A percentile compares a stretch with the other conserved stretches of the same genome.
These are phyloP conservation scores for Sugiyamaella boreocaroliniensis DNA, from an alignment of 805 yeast genomes.

Conservation along the genomic window DNA sequence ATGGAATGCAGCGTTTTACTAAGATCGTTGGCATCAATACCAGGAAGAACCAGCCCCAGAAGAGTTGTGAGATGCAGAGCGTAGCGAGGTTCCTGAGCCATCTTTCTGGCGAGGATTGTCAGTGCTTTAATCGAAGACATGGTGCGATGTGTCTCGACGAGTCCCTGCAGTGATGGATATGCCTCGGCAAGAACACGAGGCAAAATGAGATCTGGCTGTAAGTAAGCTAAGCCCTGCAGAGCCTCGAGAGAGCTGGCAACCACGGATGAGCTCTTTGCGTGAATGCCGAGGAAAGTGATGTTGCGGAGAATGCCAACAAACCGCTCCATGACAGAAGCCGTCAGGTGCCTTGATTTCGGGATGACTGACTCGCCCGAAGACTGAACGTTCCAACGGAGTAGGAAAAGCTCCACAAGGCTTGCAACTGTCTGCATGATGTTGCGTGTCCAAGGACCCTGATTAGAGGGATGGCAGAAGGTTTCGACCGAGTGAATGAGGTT, in stretches of 20 bases:
- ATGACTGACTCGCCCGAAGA: slow-evolving; percentile 26
- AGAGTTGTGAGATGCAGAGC: slow-evolving; percentile 76
- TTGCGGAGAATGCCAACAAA: slow-evolving; percentile 53
- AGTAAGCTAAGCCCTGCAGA: slow-evolving; percentile 55
- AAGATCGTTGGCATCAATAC: slow-evolving; percentile 84
- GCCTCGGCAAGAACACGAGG: slow-evolving; percentile 45
- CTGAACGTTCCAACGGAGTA: slow-evolving; percentile 33
- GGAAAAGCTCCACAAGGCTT: slow-evolving; percentile 40
- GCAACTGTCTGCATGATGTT: slow-evolving; percentile 60
- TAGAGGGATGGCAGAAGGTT: slow-evolving; percentile 88
- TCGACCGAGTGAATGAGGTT: slow-evolving; percentile 61
- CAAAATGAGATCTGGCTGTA: slow-evolving; percentile 44
- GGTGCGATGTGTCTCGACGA: slow-evolving; percentile 64
- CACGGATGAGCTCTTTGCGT: slow-evolving; percentile 56
- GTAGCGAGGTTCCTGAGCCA: slow-evolving; percentile 56
- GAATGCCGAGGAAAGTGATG: slow-evolving; percentile 61
- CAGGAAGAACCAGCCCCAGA: slow-evolving; percentile 62
- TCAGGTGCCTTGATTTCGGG: slow-evolving; percentile 21
- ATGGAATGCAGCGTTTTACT: slow-evolving; percentile 62
- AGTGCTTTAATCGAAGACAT: slow-evolving; percentile 63
- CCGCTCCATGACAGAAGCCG: slow-evolving; percentile 25
- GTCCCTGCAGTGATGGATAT: slow-evolving; percentile 45
- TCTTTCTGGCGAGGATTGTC: slow-evolving; percentile 56
- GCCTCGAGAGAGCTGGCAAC: slow-evolving; percentile 53
- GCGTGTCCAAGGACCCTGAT: slow-evolving; percentile 81